Evolutionary conservation across 768 basidiomycete species (phyloP), one percentile per base, ranked within the genome.

Genomic region (Leccinum uliginosum): DNA sequence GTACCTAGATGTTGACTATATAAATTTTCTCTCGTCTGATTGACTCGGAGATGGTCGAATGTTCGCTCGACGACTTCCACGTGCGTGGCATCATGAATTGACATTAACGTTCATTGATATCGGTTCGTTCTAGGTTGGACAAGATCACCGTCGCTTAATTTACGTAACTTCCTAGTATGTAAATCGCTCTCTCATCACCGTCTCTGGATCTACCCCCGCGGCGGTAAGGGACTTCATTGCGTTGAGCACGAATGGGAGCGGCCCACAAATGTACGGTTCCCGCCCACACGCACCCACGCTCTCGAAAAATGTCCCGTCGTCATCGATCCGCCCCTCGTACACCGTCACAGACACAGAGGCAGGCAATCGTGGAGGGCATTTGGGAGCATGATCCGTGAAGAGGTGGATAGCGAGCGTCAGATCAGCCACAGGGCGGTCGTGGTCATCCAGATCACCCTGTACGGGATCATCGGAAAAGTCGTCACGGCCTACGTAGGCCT

Each of bases 241-340:
- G 30, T 59, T 67, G 7, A n/a, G 35, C 45, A 69, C 60, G 30
- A 69, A 68, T 2, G 67, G 67, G 19, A 68, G 38, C 0, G 67
- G 67, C 10, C 67, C 67, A 38, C 67, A 68, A 15, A 69, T 58
- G 26, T 68, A 56, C 2, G 63, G 3, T 17, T 67, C 67, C 55
- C 60, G 48, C 2, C 45, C 40, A 2, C 54, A 38, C 27, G 63
- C 67, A 19, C 29, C 57, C 40, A 69, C 62, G 26, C 51, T 59
- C 38, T 35, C 29, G 50, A 68, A 67, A 27, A 69, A 58, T 10
- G 23, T 8, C 30, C 67, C 67, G 2, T 21, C 17, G 7, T 54
- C 56, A 45, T 65, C 67, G 19, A 67, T 58, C 12, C 60, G 62
- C 3, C 65, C 67, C 9, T 53, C 19, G 23, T 69, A 65, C 10